Percentiles rank a stretch among this genome's conserved stretches.
These are phyloP conservation scores for Kwoniella bestiolae DNA, from an alignment of 768 basidiomycete genomes.

Conservation along the genomic window DNA sequence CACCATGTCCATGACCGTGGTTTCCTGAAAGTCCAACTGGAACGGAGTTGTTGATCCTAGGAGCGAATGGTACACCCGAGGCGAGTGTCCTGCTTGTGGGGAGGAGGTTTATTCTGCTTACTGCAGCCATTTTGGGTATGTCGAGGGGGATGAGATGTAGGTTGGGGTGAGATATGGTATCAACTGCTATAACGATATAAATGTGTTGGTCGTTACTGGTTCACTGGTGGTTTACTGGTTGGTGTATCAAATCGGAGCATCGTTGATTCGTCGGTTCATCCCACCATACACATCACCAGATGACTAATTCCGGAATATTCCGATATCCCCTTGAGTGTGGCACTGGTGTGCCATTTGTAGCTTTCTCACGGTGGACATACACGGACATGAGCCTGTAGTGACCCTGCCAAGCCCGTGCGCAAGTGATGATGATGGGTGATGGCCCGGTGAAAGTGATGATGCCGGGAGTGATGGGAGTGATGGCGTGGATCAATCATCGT, in stretches of 20 bases:
- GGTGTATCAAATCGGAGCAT: conserved; percentile 1
- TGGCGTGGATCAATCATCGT: not conserved
- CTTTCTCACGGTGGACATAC: not conserved
- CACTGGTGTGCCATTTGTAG: not conserved
- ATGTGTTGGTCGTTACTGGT: no score
- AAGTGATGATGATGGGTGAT: not conserved
- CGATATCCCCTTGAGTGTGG: conserved; percentile 8
- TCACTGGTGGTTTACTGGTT: not conserved
- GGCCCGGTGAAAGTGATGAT: not conserved
- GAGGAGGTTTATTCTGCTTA: conserved; percentile 65
- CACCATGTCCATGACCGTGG: conserved; percentile 64
- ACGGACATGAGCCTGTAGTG: not conserved
- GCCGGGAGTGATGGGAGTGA: not conserved
- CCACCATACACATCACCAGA: not conserved
- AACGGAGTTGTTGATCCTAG: conserved; percentile 73
- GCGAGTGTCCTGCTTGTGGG: conserved; percentile 80
- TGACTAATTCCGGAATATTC: conserved; percentile 6
- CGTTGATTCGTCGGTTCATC: conserved; percentile 11
- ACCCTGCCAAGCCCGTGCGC: no score
- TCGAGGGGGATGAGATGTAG: conserved; percentile 1
- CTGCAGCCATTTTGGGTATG: conserved; percentile 42
- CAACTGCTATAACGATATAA: no score
- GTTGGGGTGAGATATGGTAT: no score
- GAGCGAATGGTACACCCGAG: conserved; percentile 76
- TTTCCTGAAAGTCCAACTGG: conserved; percentile 64